Percentiles rank a stretch among this genome's conserved stretches.
These are phyloP conservation scores for Eucalyptus pumila DNA, from an alignment of 345 rosid species.

Conservation along the genomic window DNA sequence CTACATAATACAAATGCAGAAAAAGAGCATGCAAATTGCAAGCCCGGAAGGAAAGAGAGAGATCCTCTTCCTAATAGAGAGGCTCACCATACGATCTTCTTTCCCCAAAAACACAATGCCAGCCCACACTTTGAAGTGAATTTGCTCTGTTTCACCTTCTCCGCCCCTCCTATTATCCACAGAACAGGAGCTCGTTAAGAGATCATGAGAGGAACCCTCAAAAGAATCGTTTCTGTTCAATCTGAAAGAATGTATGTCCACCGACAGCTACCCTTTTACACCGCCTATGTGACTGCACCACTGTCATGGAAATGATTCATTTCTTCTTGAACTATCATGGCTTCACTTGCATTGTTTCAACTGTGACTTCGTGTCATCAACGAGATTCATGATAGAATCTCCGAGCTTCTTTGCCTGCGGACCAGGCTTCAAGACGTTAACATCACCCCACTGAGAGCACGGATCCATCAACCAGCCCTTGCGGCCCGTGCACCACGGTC, in stretches of 20 bases:
- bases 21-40: background rate
- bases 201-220: background rate
- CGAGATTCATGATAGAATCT: conserved; percentile 50
- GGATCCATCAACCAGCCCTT: conserved; percentile 75
- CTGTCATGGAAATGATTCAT: background rate
- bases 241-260: conserved; percentile 14
- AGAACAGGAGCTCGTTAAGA: background rate
- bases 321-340: background rate
- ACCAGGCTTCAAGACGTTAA: conserved; percentile 67
- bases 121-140: background rate
- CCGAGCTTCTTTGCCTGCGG: conserved; percentile 64
- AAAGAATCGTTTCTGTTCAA: conserved; percentile 13
- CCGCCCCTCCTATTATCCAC: conserved; percentile 6
- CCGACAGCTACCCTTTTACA: background rate
- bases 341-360: conserved; percentile 79
- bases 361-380: conserved; percentile 60
- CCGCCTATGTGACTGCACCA: conserved; percentile 6
- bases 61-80: background rate
- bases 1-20: background rate
- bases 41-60: background rate
- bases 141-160: background rate
- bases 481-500: conserved; percentile 90
- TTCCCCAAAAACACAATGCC: background rate
- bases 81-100: background rate
- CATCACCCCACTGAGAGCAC: conserved; percentile 94